Percentiles rank a stretch among this genome's conserved stretches.
phyloP scores from a whole-genome alignment of 768 basidiomycete species.

The Tylopilus rubrobrunneus region DNA sequence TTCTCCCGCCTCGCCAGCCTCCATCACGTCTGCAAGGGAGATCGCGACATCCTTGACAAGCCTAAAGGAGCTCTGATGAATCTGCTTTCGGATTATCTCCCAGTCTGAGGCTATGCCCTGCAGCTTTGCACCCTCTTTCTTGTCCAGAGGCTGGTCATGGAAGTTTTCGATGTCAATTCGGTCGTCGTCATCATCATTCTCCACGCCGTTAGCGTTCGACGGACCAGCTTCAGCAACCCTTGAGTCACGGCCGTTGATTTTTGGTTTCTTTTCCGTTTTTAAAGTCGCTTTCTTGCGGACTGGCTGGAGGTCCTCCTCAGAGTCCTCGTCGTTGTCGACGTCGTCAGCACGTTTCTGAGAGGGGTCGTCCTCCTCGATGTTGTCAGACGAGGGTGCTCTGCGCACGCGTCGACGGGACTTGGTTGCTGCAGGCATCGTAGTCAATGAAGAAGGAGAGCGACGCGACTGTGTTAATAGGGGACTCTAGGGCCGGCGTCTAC shows the following conservation, averaged over 20 bases:
- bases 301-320: conserved; percentile 41
- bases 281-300: conserved; percentile 26
- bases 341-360: conserved; percentile 41
- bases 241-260: conserved; percentile 22
- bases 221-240: conserved; percentile 20
- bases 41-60: conserved; percentile 51
- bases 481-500: conserved; percentile 30
- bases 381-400: conserved; percentile 50
- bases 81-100: conserved; percentile 48
- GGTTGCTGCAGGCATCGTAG: conserved; percentile 31
- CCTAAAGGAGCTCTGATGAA: conserved; percentile 40
- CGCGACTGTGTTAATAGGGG: conserved; percentile 22
- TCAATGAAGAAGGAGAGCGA: background rate
- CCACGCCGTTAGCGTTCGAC: conserved; percentile 6
- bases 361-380: conserved; percentile 50
- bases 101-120: conserved; percentile 61
- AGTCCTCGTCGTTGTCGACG: conserved; percentile 31
- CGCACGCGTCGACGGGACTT: conserved; percentile 38
- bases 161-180: conserved; percentile 61
- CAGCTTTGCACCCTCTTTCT: conserved; percentile 48
- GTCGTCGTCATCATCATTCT: conserved; percentile 43
- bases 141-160: conserved; percentile 61
- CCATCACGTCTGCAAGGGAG: conserved; percentile 59
- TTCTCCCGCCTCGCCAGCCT: conserved; percentile 48
- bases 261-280: conserved; percentile 33